Base-by-base conservation (phyloP, 352 stramenopile species). In the Ophiocytium majus region DNA sequence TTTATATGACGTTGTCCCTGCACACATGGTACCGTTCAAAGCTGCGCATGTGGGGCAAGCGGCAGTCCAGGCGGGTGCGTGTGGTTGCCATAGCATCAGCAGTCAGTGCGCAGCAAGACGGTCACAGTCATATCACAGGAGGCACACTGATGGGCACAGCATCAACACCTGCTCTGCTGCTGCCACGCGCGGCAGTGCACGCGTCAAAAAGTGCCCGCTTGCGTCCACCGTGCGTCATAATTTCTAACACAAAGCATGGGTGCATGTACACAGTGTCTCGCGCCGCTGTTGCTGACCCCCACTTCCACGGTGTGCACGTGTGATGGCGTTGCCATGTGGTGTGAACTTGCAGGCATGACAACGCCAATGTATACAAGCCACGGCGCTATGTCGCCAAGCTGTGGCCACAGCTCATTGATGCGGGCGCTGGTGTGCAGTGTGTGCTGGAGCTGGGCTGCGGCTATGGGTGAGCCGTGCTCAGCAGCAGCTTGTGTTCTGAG, bases 321-420 rank as follows among this genome's bases (percentile, higher is more conserved):
- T 57, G 43, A 57, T 57, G 5, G 5, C 5, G 5, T 57, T 57
- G 5, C 43, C 5, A 14, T 57, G 43, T 14, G 5, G 5, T 14
- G 5, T 14, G 43, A 14, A 57, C 43, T 57, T 57, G 43, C 66
- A 78, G 66, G 35, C 66, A 78, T 78, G 66, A 78, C 66, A 78
- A 78, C 35, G 66, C 66, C 5, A 78, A 78, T 14, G 66, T 78
- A 5, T 78, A 78, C 66, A 78, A 78, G 35, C 66, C 66, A 5
- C 5, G 66, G 35, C 66, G 66, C 66, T 78, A 78, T 78, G 32
- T 78, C 32, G 32, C 66, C 35, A 78, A 78, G 32, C 5, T 78
- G 35, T 78, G 66, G 66, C 66, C 66, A 78, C 32, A 78, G 32
- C 66, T 78, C 32, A 17, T 78, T 5, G 66, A 78, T 43, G 5